Conservation (phyloP, 495 filamentous ascomycete genomes). For the Viridothelium virens region DNA sequence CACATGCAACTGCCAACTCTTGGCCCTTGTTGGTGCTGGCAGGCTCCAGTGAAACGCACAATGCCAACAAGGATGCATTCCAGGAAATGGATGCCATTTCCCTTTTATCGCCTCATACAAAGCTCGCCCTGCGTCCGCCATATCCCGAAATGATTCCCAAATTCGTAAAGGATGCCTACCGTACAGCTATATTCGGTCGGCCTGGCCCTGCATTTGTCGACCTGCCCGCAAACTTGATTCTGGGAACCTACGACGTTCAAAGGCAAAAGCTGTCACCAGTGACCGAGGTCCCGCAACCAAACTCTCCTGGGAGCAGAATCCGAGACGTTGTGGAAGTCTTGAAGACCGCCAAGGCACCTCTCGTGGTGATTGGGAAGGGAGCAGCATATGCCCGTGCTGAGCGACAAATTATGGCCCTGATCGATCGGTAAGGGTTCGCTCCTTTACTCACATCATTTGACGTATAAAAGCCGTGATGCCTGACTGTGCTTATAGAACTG, state of each 20-base stretch:
- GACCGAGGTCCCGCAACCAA: slow-evolving; percentile 22
- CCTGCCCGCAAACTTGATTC: slow-evolving; percentile 55
- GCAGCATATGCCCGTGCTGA: slow-evolving; percentile 54
- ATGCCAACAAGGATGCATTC: slow-evolving; percentile 51
- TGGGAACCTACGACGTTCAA: slow-evolving; percentile 31
- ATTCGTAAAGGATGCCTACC: slow-evolving; percentile 48
- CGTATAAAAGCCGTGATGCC: neutral
- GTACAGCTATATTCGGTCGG: slow-evolving; percentile 50
- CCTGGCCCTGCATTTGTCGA: slow-evolving; percentile 55
- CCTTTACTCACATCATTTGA: neutral
- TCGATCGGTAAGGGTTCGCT: slow-evolving; percentile 29
- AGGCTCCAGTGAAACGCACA: slow-evolving; percentile 50
- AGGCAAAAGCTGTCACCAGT: slow-evolving; percentile 28
- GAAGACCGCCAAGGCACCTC: slow-evolving; percentile 45
- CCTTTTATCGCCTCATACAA: slow-evolving; percentile 52
- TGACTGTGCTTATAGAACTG: slow-evolving; percentile 31
- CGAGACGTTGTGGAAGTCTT: slow-evolving; percentile 42
- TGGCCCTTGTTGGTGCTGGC: slow-evolving; percentile 54
- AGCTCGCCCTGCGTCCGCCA: slow-evolving; percentile 46
- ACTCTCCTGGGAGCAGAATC: slow-evolving; percentile 41
- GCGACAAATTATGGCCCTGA: slow-evolving; percentile 40
- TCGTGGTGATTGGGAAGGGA: slow-evolving; percentile 56
- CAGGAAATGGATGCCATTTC: slow-evolving; percentile 56
- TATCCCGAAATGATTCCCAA: slow-evolving; percentile 45
- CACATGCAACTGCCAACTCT: slow-evolving; percentile 40